phyloP scores from a whole-genome alignment of 371 early-diverging fungal species.

The Haplosporangium sp. region DNA sequence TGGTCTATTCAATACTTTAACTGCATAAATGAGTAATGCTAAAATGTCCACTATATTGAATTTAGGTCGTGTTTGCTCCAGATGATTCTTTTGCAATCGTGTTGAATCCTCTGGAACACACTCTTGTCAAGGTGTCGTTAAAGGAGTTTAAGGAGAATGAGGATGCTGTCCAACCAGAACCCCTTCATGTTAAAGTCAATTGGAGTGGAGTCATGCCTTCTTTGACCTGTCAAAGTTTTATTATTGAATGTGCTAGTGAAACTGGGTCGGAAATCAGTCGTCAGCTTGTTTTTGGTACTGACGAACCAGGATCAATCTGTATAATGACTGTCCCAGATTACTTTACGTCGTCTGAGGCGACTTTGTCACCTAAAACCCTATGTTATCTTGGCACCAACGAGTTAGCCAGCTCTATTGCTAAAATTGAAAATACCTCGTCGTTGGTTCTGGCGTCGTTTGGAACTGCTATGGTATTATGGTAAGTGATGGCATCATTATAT shows the following conservation, averaged over 20 bases:
- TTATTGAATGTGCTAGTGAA: constrained; percentile 7
- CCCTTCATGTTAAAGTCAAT: background rate
- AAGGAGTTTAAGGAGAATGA: constrained; percentile 1
- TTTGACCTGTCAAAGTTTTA: constrained; percentile 10
- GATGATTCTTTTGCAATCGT: constrained; percentile 40
- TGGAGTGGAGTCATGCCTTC: constrained; percentile 7
- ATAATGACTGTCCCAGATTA: constrained; percentile 11
- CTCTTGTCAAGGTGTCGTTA: constrained; percentile 15
- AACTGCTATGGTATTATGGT: constrained; percentile 18
- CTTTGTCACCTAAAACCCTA: background rate
- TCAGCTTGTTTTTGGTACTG: constrained; percentile 13
- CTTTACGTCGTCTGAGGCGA: background rate
- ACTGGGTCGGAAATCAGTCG: background rate
- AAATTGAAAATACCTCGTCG: constrained; percentile 17
- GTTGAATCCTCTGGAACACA: constrained; percentile 1
- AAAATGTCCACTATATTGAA: background rate
- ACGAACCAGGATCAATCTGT: constrained; percentile 23
- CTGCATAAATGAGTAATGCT: background rate
- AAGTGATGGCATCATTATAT: background rate
- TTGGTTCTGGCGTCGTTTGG: constrained; percentile 22
- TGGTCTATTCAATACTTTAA: background rate
- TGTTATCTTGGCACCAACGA: background rate
- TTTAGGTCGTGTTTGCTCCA: constrained; percentile 32
- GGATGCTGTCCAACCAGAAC: background rate
- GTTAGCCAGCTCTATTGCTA: constrained; percentile 4